phyloP scores from a whole-genome alignment of 805 yeast species.

The Ogataea allantospora region DNA sequence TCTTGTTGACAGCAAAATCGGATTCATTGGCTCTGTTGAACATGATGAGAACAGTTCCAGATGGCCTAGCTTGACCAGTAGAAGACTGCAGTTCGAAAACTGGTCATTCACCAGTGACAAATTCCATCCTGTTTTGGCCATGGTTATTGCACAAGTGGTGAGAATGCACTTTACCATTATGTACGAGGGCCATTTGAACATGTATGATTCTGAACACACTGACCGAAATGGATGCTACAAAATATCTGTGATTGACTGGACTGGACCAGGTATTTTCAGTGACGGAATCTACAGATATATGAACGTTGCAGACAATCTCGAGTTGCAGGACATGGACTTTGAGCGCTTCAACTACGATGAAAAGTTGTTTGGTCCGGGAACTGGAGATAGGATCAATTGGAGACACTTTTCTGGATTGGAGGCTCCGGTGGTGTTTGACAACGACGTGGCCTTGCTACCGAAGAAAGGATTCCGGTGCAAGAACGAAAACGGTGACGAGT shows the following conservation, averaged over 20 bases:
- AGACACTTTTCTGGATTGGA: constrained; percentile 20
- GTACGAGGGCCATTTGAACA: constrained; percentile 39
- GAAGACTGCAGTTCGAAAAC: constrained; percentile 88
- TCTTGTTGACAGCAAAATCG: constrained; percentile 40
- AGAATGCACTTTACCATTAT: constrained; percentile 61
- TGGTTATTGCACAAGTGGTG: constrained; percentile 71
- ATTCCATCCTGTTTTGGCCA: constrained; percentile 83
- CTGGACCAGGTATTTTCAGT: constrained; percentile 91
- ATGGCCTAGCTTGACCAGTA: constrained; percentile 83
- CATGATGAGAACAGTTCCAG: constrained; percentile 91
- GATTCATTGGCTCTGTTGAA: constrained; percentile 82
- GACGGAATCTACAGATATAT: constrained; percentile 54
- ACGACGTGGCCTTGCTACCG: constrained; percentile 24
- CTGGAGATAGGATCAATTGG: constrained; percentile 21
- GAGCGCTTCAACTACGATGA: constrained; percentile 12
- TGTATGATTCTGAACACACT: constrained; percentile 19
- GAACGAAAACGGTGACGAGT: constrained; percentile 26
- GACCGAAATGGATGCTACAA: constrained; percentile 54
- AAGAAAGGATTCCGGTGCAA: constrained; percentile 17
- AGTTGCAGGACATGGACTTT: constrained; percentile 12
- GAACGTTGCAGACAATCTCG: constrained; percentile 22
- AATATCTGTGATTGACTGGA: constrained; percentile 80
- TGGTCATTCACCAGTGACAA: constrained; percentile 87
- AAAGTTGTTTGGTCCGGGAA: constrained; percentile 18
- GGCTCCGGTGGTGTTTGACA: constrained; percentile 20